Conservation (phyloP, 2,329 filamentous ascomycete genomes). For the Phyllosticta citriasiana region DNA sequence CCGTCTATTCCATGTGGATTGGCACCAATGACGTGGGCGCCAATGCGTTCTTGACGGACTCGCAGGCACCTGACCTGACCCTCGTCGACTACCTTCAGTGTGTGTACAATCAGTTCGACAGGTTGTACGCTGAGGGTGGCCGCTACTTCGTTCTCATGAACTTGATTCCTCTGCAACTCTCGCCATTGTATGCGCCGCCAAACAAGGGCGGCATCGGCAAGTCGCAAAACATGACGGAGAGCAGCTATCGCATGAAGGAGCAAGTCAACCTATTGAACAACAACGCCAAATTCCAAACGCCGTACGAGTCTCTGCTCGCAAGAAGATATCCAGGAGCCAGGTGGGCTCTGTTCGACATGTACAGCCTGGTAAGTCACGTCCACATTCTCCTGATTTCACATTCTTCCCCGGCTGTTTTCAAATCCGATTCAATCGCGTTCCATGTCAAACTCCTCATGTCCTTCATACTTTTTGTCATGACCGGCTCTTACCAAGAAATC, state of each 20-base stretch:
- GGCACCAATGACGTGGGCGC: constrained; percentile 70
- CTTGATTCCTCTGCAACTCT: constrained; percentile 54
- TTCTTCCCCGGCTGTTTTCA: neutral
- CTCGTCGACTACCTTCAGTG: constrained; percentile 59
- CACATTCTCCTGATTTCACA: neutral
- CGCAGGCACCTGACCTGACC: constrained; percentile 48
- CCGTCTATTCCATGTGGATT: constrained; percentile 69
- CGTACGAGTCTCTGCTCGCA: constrained; percentile 34
- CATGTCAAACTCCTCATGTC: neutral
- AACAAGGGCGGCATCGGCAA: constrained; percentile 33
- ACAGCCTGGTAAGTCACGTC: constrained; percentile 40
- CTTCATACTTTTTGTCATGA: neutral
- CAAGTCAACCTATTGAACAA: constrained; percentile 41
- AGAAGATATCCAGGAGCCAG: constrained; percentile 44
- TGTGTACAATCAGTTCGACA: constrained; percentile 38
- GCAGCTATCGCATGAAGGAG: constrained; percentile 43
- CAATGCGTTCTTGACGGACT: constrained; percentile 55
- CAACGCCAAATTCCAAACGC: constrained; percentile 42
- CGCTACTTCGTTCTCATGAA: constrained; percentile 66
- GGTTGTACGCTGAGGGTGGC: constrained; percentile 51
- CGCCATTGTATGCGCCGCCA: constrained; percentile 53
- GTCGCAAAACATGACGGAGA: constrained; percentile 41
- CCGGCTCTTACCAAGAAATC: neutral
- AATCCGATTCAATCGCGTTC: neutral
- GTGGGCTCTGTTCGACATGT: constrained; percentile 58